A percentile compares a stretch with the other conserved stretches of the same genome.
These are phyloP conservation scores for Suhomyces bribrorum DNA, from an alignment of 1,139 yeast species.

Conservation along the genomic window DNA sequence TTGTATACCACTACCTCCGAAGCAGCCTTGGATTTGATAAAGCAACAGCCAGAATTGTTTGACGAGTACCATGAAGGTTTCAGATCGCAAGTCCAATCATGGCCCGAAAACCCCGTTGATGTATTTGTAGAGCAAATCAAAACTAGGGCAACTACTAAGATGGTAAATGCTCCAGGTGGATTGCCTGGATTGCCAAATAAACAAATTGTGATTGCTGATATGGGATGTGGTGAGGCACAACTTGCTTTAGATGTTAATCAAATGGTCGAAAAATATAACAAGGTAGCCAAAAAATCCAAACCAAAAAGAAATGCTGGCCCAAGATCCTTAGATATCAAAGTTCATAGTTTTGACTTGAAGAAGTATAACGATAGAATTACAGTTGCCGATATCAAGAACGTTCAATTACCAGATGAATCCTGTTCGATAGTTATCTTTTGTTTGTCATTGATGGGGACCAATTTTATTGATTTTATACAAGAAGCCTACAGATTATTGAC, in stretches of 20 bases:
- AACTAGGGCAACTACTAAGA: conserved; percentile 55
- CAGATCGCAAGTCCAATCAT: conserved; percentile 87
- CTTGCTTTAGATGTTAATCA: conserved; percentile 65
- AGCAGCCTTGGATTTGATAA: conserved; percentile 70
- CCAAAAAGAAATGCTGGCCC: conserved; percentile 25
- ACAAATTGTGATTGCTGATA: conserved; percentile 82
- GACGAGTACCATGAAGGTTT: conserved; percentile 96
- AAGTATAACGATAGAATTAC: conserved; percentile 86
- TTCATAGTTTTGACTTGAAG: conserved; percentile 89
- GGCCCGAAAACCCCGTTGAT: conserved; percentile 99
- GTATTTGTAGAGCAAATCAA: conserved; percentile 76
- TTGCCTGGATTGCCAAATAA: conserved; percentile 65
- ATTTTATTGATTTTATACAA: conserved; percentile 83
- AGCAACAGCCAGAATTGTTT: conserved; percentile 82
- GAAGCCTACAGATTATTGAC: conserved; percentile 88
- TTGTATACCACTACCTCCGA: conserved; percentile 81
- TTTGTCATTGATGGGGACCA: conserved; percentile 95
- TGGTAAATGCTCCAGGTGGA: conserved; percentile 93
- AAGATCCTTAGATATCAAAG: conserved; percentile 51
- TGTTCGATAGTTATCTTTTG: conserved; percentile 88
- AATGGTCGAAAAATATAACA: conserved; percentile 43
- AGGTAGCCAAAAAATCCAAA: conserved; percentile 27
- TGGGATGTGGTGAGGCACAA: conserved; percentile 99
- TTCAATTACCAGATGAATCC: conserved; percentile 77
- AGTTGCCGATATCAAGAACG: conserved; percentile 91